Percentiles rank a stretch among this genome's conserved stretches.
These are phyloP conservation scores for Saccharomycopsis sp. DNA, from an alignment of 805 yeast genomes.

Conservation along the genomic window DNA sequence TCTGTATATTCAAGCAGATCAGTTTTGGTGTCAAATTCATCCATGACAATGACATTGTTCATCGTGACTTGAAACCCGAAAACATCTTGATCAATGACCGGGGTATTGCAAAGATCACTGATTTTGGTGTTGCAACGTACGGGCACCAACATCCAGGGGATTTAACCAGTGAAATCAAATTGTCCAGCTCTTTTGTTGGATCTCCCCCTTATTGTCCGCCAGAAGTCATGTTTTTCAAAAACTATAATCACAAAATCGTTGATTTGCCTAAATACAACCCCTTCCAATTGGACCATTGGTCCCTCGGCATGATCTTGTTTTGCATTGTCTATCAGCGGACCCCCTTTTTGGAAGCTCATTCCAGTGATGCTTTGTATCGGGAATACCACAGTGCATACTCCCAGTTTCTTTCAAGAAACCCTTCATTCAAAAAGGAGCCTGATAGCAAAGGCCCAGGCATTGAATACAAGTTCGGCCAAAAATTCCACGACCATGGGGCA, in stretches of 20 bases:
- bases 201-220: constrained; percentile 82
- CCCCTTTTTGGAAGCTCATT: constrained; percentile 50
- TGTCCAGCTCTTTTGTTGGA: constrained; percentile 50
- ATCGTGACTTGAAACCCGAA: constrained; percentile 93
- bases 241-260: constrained; percentile 24
- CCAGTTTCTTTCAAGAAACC: constrained; percentile 34
- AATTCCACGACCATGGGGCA: constrained; percentile 49
- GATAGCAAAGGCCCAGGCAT: constrained; percentile 59
- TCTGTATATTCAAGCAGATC: constrained; percentile 82
- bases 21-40: constrained; percentile 72
- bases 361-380: constrained; percentile 44
- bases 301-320: constrained; percentile 61
- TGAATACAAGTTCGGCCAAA: constrained; percentile 64
- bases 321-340: constrained; percentile 49
- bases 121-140: constrained; percentile 87
- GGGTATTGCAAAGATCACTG: constrained; percentile 73
- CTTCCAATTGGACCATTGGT: constrained; percentile 65
- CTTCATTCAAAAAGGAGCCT: constrained; percentile 41
- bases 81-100: constrained; percentile 64
- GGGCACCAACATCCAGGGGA: constrained; percentile 51
- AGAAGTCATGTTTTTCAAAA: constrained; percentile 53
- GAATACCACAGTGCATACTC: constrained; percentile 48
- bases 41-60: constrained; percentile 75
- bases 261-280: constrained; percentile 46
- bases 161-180: constrained; percentile 33